phyloP scores from a whole-genome alignment of 2,329 filamentous ascomycete species.

The Massarina eburnea region DNA sequence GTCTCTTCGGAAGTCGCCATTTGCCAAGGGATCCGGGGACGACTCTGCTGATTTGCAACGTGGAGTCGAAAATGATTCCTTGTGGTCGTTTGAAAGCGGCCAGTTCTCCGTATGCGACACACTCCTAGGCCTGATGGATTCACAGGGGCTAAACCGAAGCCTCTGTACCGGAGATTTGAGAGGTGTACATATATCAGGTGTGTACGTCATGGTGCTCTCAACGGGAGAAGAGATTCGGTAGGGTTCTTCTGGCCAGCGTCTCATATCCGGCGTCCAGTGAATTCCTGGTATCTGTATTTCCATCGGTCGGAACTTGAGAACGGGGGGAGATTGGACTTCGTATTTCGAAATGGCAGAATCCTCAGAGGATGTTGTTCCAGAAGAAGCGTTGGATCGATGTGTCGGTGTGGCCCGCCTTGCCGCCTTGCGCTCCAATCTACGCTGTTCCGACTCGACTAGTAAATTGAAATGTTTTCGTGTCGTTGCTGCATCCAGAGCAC shows the following conservation, averaged over 20 bases:
- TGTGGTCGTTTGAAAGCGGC: not conserved
- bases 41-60: not conserved
- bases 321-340: not conserved
- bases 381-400: not conserved
- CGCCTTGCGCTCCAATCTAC: not conserved
- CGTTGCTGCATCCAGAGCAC: not conserved
- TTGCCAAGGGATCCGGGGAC: not conserved
- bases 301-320: not conserved
- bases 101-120: too few species aligned
- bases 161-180: too few species aligned
- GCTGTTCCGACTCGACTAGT: not conserved
- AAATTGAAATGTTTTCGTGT: not conserved
- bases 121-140: too few species aligned
- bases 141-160: too few species aligned
- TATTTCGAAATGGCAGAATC: not conserved
- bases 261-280: too few species aligned
- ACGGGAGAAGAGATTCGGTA: too few species aligned
- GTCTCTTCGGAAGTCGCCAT: too few species aligned
- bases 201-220: too few species aligned
- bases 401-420: not conserved
- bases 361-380: not conserved
- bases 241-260: too few species aligned
- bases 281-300: too few species aligned
- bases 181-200: too few species aligned
- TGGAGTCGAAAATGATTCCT: not conserved